Evolutionary conservation across 371 early-diverging fungal genomes (phyloP), one percentile per base, ranked within the genome.

Genomic region (Funneliformis caledonium): DNA sequence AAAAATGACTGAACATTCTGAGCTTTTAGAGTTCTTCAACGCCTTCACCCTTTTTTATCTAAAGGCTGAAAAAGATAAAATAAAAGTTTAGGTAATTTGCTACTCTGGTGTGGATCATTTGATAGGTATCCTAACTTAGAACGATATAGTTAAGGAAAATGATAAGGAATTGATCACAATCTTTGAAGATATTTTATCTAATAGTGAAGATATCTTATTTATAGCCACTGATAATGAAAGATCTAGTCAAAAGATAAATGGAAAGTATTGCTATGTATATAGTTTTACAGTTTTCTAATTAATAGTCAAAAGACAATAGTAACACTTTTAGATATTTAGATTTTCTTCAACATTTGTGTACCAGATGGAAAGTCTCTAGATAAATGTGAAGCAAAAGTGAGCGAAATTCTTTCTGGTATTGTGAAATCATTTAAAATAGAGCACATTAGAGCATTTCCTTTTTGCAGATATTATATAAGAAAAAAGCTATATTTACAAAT

Each of bases 101-200:
- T 73, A 73, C 37, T 62, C 19, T 76, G 67, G 31, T 26, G 22
- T 11, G 2, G 31, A 77, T 77, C 65, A 77, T 26, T 77, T 77
- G 50, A 72, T 47, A 72, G 78, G 52, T 37, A 65, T 77, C 16
- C 64, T 22, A 42, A 47, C 64, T 47, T 33, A 48, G 22, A n/a
- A 65, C 33, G 42, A 77, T 45, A 42, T 77, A 22, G 59, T 74
- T 74, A 5, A 7, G 19, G 16, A 74, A 45, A 45, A 77, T 47
- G 26, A 65, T n/a, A 26, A 76, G 19, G 11, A 48, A 31, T 76
- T 47, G 43, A 76, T 64, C 43, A 22, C 50, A 50, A 76, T 76
- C 64, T 0, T 76, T 76, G 65, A 76, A 75, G 33, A 75, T 7
- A 61, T 43, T 1, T 45, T 75, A 75, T 11, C 76, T 75, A 59